A percentile compares a stretch with the other conserved stretches of the same genome.
These are phyloP conservation scores for Ceratocystis colombiana DNA, from an alignment of 2,329 filamentous ascomycete genomes.

Conservation along the genomic window DNA sequence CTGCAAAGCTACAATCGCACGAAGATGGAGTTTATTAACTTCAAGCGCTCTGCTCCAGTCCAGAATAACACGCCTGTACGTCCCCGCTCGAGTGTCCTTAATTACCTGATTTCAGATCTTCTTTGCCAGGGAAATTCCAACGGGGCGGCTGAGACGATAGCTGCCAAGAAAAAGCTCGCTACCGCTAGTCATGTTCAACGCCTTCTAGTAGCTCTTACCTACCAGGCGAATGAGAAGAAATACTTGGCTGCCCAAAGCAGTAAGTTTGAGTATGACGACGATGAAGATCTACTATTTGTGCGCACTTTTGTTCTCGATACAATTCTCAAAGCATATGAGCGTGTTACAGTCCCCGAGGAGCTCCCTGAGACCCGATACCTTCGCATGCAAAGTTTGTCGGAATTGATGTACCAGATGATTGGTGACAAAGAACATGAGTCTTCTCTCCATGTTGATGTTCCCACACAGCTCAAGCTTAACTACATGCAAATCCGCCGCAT, in stretches of 20 bases:
- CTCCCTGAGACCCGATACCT: slow-evolving; percentile 77
- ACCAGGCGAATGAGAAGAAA: slow-evolving; percentile 74
- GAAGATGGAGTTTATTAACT: slow-evolving; percentile 98
- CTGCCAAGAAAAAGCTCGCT: slow-evolving; percentile 72
- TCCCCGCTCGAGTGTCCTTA: slow-evolving; percentile 81
- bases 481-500: slow-evolving; percentile 69
- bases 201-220: slow-evolving; percentile 75
- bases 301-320: slow-evolving; percentile 93
- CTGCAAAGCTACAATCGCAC: slow-evolving; percentile 84
- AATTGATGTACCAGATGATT: slow-evolving; percentile 88
- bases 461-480: slow-evolving; percentile 34
- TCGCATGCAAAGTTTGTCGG: slow-evolving; percentile 73
- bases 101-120: slow-evolving; percentile 81
- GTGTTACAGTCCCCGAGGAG: slow-evolving; percentile 69
- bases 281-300: slow-evolving; percentile 79
- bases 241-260: slow-evolving; percentile 44
- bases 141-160: slow-evolving; percentile 62
- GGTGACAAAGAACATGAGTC: slow-evolving; percentile 57
- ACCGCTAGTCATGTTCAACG: slow-evolving; percentile 80
- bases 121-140: slow-evolving; percentile 51
- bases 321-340: slow-evolving; percentile 81
- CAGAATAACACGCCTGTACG: slow-evolving; percentile 84
- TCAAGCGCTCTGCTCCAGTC: slow-evolving; percentile 81
- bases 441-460: slow-evolving; percentile 35
- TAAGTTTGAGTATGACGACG: slow-evolving; percentile 60